Evolutionary conservation across 768 basidiomycete genomes (phyloP).

Genomic region (Russula olivacea): DNA sequence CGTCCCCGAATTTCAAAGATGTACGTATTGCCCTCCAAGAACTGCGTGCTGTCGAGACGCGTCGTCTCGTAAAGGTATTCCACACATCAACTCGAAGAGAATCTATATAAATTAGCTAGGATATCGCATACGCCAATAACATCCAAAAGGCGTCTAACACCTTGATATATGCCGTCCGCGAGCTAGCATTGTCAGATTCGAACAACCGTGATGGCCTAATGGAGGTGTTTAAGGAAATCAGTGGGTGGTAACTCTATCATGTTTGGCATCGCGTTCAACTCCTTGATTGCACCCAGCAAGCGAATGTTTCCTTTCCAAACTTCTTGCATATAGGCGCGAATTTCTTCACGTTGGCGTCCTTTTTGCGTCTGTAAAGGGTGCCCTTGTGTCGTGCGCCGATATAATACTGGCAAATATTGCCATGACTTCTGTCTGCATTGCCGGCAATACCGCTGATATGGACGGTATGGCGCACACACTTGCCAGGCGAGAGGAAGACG

Average conservation of each 20-base stretch:
- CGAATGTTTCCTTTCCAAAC: constrained; percentile 17
- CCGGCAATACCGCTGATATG: constrained; percentile 24
- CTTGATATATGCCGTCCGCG: constrained; percentile 3
- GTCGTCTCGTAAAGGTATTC: constrained; percentile 11
- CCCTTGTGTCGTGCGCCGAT: constrained; percentile 55
- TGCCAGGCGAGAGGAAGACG: constrained; percentile 43
- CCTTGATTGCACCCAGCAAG: not conserved
- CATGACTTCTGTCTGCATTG: constrained; percentile 33
- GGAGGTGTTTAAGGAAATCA: constrained; percentile 7
- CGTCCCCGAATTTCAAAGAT: not conserved
- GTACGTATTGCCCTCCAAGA: not conserved
- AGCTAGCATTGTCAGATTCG: not conserved
- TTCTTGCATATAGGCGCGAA: constrained; percentile 50
- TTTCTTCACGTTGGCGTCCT: constrained; percentile 42
- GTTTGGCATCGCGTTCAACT: not conserved
- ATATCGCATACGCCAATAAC: constrained; percentile 9
- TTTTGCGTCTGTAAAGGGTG: not conserved
- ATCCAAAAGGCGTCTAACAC: constrained; percentile 9
- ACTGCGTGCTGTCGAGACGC: not conserved
- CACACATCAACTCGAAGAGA: constrained; percentile 18
- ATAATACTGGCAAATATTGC: constrained; percentile 50
- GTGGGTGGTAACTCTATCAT: constrained; percentile 9
- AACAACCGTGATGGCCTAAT: not conserved
- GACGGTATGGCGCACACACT: constrained; percentile 27
- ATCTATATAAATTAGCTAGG: constrained; percentile 10